Conservation (phyloP, 371 early-diverging fungal genomes). For the Polyrhizophydium stewartii region DNA sequence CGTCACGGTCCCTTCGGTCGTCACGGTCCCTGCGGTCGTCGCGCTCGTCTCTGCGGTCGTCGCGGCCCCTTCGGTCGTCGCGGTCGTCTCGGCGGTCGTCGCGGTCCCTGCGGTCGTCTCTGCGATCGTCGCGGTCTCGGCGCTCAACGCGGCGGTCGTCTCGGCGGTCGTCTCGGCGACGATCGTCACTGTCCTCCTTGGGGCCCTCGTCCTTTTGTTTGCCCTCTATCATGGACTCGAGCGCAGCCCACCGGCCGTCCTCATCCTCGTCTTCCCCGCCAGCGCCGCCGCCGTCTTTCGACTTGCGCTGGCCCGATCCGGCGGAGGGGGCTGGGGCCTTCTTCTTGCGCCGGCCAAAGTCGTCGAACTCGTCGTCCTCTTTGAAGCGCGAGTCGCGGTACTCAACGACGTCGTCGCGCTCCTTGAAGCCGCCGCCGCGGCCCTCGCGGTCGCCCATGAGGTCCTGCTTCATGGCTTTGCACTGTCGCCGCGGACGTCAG, state of each 20-base stretch:
- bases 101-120: background rate
- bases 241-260: conserved; percentile 35
- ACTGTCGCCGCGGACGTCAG: conserved; percentile 4
- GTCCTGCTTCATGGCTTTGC: conserved; percentile 31
- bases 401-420: conserved; percentile 30
- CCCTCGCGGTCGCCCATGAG: conserved; percentile 25
- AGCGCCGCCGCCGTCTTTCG: no score
- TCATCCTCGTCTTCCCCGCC: conserved; percentile 21
- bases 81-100: conserved; percentile 3
- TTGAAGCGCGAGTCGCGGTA: conserved; percentile 28
- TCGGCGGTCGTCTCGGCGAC: background rate
- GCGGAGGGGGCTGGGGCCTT: conserved; percentile 6
- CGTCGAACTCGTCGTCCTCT: conserved; percentile 35
- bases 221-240: conserved; percentile 27
- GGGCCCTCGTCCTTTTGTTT: background rate
- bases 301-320: background rate
- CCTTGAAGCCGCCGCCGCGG: conserved; percentile 35
- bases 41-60: conserved; percentile 2
- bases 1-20: no score
- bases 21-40: no score
- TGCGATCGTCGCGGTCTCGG: conserved; percentile 1
- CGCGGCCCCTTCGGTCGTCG: background rate
- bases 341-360: conserved; percentile 38
- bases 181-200: background rate
- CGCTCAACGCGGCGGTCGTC: background rate